Evolutionary conservation across 2,329 filamentous ascomycete genomes (phyloP).

Genomic region (Aphanoascus verrucosus): DNA sequence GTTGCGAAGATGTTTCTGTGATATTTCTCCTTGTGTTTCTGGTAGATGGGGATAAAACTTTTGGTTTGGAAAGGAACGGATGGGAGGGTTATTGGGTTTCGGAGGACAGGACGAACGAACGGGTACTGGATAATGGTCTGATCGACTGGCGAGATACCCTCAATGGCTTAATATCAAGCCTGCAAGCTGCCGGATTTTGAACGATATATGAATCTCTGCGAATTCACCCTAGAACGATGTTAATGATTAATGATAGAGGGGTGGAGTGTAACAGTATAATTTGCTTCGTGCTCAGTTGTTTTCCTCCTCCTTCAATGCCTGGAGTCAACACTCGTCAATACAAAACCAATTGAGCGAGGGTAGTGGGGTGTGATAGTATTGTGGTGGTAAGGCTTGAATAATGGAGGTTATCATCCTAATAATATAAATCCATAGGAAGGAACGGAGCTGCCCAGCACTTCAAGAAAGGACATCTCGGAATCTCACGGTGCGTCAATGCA

Average conservation of each 20-base stretch:
- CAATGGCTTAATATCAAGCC: not conserved
- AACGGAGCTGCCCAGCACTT: too few relatives aligned
- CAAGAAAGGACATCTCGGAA: too few relatives aligned
- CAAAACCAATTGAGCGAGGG: too few relatives aligned
- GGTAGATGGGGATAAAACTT: not conserved
- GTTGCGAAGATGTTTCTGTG: constrained; percentile 45
- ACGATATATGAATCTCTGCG: not conserved
- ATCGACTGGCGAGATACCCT: not conserved
- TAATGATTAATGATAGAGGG: not conserved
- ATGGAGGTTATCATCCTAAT: too few relatives aligned
- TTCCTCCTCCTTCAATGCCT: not conserved
- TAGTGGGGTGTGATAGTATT: too few relatives aligned
- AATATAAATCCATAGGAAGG: too few relatives aligned
- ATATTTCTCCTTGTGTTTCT: constrained; percentile 14
- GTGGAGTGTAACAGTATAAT: not conserved
- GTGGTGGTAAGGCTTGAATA: too few relatives aligned
- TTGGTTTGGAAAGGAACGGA: not conserved
- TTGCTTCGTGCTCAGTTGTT: not conserved
- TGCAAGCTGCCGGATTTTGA: not conserved
- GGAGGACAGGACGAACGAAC: not conserved
- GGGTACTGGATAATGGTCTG: not conserved
- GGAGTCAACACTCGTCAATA: too few relatives aligned
- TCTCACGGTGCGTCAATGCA: too few relatives aligned
- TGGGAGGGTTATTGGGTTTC: not conserved
- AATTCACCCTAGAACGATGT: not conserved